These are phyloP conservation scores for Silene vulgaris DNA, from an alignment of 179 eudicot species.

Conservation along the genomic window DNA sequence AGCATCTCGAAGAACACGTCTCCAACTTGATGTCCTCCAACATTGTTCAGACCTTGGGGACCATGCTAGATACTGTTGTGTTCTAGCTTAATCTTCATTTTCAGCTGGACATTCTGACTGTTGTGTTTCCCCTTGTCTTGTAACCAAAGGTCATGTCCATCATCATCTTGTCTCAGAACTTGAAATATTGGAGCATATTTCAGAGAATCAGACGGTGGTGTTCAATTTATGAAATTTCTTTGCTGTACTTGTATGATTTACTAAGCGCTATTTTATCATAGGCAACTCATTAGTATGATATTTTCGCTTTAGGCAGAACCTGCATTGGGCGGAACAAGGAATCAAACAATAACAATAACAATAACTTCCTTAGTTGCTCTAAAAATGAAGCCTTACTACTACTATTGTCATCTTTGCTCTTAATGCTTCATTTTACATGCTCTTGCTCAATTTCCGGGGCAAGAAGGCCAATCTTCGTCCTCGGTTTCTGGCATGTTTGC, in stretches of 20 bases:
- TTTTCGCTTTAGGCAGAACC: no score
- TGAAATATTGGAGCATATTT: not conserved
- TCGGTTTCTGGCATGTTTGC: conserved; percentile 47
- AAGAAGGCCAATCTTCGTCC: conserved; percentile 15
- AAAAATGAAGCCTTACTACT: no score
- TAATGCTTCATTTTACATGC: conserved; percentile 10
- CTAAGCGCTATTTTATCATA: no score
- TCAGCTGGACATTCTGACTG: not conserved
- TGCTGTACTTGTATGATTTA: no score
- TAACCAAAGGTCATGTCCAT: not conserved
- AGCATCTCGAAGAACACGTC: conserved; percentile 18
- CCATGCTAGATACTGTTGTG: conserved; percentile 41
- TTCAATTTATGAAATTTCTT: not conserved
- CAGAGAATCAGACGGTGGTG: not conserved
- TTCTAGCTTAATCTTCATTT: conserved; percentile 13
- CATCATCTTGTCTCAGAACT: not conserved
- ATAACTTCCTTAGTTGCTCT: no score
- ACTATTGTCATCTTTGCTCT: not conserved
- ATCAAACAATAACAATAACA: no score
- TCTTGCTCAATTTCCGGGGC: conserved; percentile 20
- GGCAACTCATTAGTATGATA: no score
- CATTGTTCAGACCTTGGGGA: conserved; percentile 58
- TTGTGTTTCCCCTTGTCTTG: not conserved
- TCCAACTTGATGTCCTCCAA: conserved; percentile 19
- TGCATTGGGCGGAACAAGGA: no score